Evolutionary conservation across 495 filamentous ascomycete genomes (phyloP).

Genomic region (Schizothecium vesticola): DNA sequence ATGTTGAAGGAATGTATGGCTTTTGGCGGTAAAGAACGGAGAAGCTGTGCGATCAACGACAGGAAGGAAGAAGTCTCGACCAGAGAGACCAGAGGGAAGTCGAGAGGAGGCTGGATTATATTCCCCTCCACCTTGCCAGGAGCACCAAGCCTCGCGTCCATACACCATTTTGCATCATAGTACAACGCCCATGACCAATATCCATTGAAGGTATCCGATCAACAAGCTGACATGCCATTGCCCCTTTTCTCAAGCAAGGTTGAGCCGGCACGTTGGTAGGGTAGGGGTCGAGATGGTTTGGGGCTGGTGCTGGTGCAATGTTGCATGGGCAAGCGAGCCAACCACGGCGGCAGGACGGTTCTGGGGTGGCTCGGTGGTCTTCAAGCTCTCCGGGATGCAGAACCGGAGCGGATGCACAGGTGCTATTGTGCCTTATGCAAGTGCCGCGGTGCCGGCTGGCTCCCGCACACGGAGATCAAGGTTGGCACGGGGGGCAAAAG

Average conservation of each 20-base stretch:
- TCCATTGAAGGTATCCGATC: background rate
- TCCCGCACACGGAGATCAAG: background rate
- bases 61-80: background rate
- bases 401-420: background rate
- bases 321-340: background rate
- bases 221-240: background rate
- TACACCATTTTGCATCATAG: too few relatives aligned
- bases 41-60: background rate
- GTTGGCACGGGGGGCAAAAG: background rate
- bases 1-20: background rate
- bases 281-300: background rate
- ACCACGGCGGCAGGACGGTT: background rate
- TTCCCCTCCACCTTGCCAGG: background rate
- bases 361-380: background rate
- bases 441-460: background rate
- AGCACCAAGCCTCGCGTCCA: background rate
- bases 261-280: background rate
- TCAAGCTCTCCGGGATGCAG: background rate
- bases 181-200: background rate
- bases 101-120: background rate
- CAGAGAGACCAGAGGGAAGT: background rate
- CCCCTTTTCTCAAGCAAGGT: background rate
- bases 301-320: background rate
- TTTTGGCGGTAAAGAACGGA: background rate
- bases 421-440: background rate